phyloP scores from a whole-genome alignment of 1,284 basidiomycete genomes.

The Pyrrhoderma lamaoense region DNA sequence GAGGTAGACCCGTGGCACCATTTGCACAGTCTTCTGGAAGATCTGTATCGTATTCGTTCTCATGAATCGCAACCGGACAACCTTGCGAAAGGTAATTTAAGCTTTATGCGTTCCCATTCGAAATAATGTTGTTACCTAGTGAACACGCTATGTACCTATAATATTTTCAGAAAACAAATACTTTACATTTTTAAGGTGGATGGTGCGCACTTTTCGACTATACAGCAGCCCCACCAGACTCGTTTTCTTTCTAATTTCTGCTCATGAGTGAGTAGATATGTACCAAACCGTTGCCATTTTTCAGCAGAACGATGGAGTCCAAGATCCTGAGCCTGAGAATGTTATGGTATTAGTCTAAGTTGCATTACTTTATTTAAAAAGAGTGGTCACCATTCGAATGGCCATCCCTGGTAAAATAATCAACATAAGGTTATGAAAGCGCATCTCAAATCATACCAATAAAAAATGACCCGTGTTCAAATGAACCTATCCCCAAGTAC shows the following conservation, averaged over 20 bases:
- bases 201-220: conserved; percentile 58
- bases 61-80: conserved; percentile 63
- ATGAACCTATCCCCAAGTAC: conserved; percentile 35
- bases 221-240: conserved; percentile 77
- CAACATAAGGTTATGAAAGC: conserved; percentile 16
- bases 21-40: conserved; percentile 37
- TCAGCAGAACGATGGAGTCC: conserved; percentile 77
- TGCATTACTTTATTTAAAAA: conserved; percentile 13
- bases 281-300: conserved; percentile 62
- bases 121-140: conserved; percentile 9
- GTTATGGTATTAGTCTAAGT: background rate
- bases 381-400: conserved; percentile 68
- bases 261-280: conserved; percentile 59
- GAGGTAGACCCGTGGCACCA: background rate
- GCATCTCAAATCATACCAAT: conserved; percentile 42
- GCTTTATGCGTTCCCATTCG: no score
- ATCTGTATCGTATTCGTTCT: conserved; percentile 68
- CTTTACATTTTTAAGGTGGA: no score
- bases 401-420: conserved; percentile 50
- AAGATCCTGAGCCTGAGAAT: conserved; percentile 66
- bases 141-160: conserved; percentile 18
- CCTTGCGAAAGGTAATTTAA: no score
- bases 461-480: conserved; percentile 80
- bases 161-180: no score
- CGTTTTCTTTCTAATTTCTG: conserved; percentile 74